phyloP scores from a whole-genome alignment of 2,329 filamentous ascomycete genomes.

The Grosmannia clavigera region DNA sequence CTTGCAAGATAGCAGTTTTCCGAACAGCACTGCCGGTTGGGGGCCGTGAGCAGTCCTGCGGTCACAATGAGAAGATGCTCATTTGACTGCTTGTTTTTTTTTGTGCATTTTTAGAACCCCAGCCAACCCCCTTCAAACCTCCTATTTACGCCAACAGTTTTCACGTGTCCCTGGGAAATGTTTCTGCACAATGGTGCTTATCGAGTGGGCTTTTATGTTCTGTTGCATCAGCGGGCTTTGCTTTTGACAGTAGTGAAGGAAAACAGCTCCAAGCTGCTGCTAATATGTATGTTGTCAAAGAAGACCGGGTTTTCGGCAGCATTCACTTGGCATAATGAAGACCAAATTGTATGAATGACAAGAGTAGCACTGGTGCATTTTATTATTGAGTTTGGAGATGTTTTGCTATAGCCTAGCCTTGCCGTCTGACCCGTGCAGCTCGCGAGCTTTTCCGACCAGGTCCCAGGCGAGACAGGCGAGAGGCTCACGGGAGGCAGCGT shows the following conservation, averaged over 20 bases:
- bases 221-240: not conserved
- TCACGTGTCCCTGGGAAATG: not conserved
- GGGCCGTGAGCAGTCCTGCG: not conserved
- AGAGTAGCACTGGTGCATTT: not conserved
- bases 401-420: constrained; percentile 8
- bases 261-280: not conserved
- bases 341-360: not conserved
- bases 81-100: not conserved
- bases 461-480: constrained; percentile 72
- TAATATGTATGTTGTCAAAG: not conserved
- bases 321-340: not conserved
- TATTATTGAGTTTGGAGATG: not conserved
- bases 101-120: too few relatives aligned
- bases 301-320: not conserved
- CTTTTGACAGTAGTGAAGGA: not conserved
- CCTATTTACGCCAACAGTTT: not conserved
- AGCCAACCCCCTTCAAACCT: not conserved
- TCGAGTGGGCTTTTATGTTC: not conserved
- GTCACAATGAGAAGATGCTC: not conserved
- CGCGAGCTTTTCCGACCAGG: constrained; percentile 39
- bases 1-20: not conserved
- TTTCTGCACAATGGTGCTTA: not conserved
- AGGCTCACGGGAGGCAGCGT: constrained; percentile 55
- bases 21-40: not conserved
- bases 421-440: constrained; percentile 1